Evolutionary conservation across 176 grass and related monocot species (phyloP).

Genomic region (barley (Hordeum vulgare)): DNA sequence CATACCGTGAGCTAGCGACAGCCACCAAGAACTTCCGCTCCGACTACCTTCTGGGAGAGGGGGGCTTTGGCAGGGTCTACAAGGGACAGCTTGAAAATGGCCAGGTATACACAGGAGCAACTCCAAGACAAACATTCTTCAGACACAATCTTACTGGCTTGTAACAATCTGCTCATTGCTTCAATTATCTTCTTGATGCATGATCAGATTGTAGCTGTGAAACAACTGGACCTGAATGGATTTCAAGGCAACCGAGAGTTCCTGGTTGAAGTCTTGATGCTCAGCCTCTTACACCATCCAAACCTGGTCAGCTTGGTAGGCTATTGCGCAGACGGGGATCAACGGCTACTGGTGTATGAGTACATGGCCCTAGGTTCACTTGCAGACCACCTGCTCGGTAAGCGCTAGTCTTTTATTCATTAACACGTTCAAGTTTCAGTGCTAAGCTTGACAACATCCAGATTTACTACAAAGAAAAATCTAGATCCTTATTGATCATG

Average conservation of each 20-base stretch:
- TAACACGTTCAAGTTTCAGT: not conserved
- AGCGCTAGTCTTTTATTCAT: not conserved
- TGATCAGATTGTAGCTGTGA: constrained; percentile 72
- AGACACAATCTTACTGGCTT: not conserved
- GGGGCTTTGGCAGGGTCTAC: constrained; percentile 93
- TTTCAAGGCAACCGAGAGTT: constrained; percentile 82
- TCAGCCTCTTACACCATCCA: constrained; percentile 73
- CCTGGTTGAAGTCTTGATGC: constrained; percentile 75
- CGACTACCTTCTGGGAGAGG: constrained; percentile 65
- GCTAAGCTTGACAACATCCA: not conserved
- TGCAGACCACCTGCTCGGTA: constrained; percentile 75
- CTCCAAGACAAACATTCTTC: not conserved
- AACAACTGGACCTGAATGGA: constrained; percentile 78
- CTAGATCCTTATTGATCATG: not conserved
- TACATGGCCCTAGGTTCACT: constrained; percentile 82
- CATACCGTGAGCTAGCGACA: constrained; percentile 67
- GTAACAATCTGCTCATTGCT: not conserved
- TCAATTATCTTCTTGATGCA: not conserved
- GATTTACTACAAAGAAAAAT: not conserved
- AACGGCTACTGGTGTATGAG: constrained; percentile 87
- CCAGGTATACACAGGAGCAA: constrained; percentile 45
- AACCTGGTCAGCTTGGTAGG: constrained; percentile 87
- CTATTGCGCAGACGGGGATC: constrained; percentile 82
- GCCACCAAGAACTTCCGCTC: constrained; percentile 65
- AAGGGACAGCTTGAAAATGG: constrained; percentile 61